These are phyloP conservation scores for Penicillium sp. DNA, from an alignment of 2,329 filamentous ascomycete species.

Conservation along the genomic window DNA sequence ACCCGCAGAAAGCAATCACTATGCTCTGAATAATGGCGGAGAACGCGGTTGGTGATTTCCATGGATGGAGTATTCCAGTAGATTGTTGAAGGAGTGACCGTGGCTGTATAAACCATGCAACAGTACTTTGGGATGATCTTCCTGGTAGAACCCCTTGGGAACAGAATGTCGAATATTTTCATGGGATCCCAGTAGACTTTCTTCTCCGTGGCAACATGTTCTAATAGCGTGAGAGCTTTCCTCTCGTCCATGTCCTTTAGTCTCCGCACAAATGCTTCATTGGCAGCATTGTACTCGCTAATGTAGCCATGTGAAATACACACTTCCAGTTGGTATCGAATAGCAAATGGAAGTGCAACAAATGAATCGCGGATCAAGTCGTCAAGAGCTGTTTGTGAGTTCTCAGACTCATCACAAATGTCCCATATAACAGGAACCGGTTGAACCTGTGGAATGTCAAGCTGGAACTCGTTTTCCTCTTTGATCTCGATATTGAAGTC, in stretches of 20 bases:
- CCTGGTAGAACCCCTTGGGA: constrained; percentile 44
- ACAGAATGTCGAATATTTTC: constrained; percentile 60
- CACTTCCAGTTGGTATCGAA: constrained; percentile 88
- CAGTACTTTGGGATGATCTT: constrained; percentile 67
- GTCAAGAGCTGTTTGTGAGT: constrained; percentile 27
- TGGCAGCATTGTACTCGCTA: constrained; percentile 68
- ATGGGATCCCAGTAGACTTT: constrained; percentile 65
- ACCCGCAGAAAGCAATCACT: constrained; percentile 82
- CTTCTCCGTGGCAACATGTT: constrained; percentile 66
- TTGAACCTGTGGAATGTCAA: constrained; percentile 39
- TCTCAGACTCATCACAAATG: constrained; percentile 35
- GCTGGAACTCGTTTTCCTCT: constrained; percentile 48
- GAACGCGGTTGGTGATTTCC: constrained; percentile 83
- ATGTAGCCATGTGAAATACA: constrained; percentile 79
- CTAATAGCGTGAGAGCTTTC: constrained; percentile 64
- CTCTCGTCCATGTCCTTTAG: constrained; percentile 51
- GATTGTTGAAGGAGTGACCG: constrained; percentile 79
- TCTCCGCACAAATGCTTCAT: constrained; percentile 59
- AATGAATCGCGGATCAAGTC: constrained; percentile 32
- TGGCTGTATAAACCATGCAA: constrained; percentile 68
- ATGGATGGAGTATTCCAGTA: constrained; percentile 72
- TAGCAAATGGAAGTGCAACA: constrained; percentile 59
- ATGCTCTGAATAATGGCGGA: constrained; percentile 65
- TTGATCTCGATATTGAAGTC: constrained; percentile 67
- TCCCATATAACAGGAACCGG: constrained; percentile 30